phyloP scores from a whole-genome alignment of 2,329 filamentous ascomycete species.

The Botrytis elliptica region DNA sequence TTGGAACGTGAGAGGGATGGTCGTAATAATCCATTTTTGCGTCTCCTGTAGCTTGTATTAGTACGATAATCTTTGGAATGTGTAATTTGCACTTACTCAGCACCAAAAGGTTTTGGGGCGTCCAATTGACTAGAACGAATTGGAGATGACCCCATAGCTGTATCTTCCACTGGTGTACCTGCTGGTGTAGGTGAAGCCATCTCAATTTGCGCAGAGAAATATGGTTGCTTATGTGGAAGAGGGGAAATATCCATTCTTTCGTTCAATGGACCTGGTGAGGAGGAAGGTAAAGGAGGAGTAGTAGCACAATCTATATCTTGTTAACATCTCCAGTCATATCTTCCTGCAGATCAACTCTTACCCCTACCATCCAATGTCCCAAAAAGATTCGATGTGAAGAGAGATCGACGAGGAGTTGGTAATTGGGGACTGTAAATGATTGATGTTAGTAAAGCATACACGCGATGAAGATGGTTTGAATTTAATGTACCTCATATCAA shows the following conservation, averaged over 20 bases:
- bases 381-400: constrained; percentile 75
- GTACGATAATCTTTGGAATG: constrained; percentile 24
- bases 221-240: constrained; percentile 80
- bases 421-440: constrained; percentile 67
- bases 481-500: constrained; percentile 78
- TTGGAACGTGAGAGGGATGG: constrained; percentile 75
- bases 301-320: constrained; percentile 65
- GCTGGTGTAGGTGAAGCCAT: constrained; percentile 71
- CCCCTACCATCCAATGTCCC: constrained; percentile 42
- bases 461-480: neutral
- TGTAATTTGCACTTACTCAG: constrained; percentile 50
- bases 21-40: constrained; percentile 66
- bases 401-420: constrained; percentile 77
- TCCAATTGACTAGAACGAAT: constrained; percentile 50
- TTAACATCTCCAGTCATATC: constrained; percentile 39
- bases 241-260: constrained; percentile 95
- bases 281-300: constrained; percentile 80
- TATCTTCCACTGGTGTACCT: constrained; percentile 43
- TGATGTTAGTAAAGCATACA: constrained; percentile 16
- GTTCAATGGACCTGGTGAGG: constrained; percentile 69
- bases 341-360: constrained; percentile 46
- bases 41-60: constrained; percentile 51
- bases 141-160: constrained; percentile 58
- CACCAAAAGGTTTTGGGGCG: constrained; percentile 47
- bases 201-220: constrained; percentile 58